Percentiles rank a stretch among this genome's conserved stretches.
These are phyloP conservation scores for Pleurotus ostreatus DNA, from an alignment of 768 basidiomycete species.

Conservation along the genomic window DNA sequence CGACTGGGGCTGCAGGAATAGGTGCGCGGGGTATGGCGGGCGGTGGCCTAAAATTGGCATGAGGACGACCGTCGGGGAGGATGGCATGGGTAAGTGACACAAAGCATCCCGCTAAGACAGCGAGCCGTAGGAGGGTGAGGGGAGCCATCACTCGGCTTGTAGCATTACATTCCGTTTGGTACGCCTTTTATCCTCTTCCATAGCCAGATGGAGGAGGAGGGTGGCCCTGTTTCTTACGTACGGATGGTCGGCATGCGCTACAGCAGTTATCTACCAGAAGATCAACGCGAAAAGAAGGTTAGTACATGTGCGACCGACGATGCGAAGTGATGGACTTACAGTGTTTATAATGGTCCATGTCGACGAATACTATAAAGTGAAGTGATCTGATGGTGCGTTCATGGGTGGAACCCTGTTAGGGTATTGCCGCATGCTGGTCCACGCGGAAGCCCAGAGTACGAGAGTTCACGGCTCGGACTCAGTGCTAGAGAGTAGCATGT, in stretches of 20 bases:
- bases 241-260: too few species aligned
- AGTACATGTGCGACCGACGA: neutral
- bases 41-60: slow-evolving; percentile 36
- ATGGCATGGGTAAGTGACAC: slow-evolving; percentile 18
- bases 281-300: neutral
- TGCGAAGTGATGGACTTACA: neutral
- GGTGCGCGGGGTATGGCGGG: slow-evolving; percentile 31
- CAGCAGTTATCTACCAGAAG: too few species aligned
- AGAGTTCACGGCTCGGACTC: neutral
- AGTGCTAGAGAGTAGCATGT: neutral
- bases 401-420: neutral
- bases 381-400: neutral
- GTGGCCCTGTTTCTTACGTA: too few species aligned
- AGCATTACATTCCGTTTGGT: neutral
- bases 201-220: too few species aligned
- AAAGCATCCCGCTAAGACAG: slow-evolving; percentile 15
- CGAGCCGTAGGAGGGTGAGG: slow-evolving; percentile 18
- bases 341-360: neutral
- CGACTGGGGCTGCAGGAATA: slow-evolving; percentile 27
- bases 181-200: neutral
- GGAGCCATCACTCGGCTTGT: slow-evolving; percentile 1
- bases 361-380: slow-evolving; percentile 1
- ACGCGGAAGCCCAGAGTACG: too few species aligned
- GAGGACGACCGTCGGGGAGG: slow-evolving; percentile 32
- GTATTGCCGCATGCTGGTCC: neutral